These are phyloP conservation scores for Fusarium secorum DNA, from an alignment of 2,329 filamentous ascomycete genomes.

Conservation along the genomic window DNA sequence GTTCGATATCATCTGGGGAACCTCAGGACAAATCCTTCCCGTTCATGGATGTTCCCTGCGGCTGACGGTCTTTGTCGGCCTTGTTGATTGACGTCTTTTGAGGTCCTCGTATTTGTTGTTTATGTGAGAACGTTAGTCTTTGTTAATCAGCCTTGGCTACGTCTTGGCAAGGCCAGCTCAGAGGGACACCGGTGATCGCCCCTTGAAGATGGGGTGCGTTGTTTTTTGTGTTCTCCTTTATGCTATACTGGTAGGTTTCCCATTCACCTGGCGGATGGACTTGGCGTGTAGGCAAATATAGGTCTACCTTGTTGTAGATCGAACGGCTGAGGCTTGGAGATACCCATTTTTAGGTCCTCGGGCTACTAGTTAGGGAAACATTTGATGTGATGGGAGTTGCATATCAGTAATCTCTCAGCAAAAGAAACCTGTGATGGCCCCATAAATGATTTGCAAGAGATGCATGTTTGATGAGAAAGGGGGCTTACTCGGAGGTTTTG, in stretches of 20 bases:
- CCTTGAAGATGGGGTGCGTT: neutral
- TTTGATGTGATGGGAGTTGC: constrained; percentile 2
- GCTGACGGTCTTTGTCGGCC: neutral
- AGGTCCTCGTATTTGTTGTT: neutral
- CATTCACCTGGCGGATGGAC: too few species aligned
- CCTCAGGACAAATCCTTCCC: neutral
- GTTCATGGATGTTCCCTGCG: neutral
- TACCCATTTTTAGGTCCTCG: neutral
- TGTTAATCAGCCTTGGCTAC: constrained; percentile 11
- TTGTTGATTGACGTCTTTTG: constrained; percentile 1
- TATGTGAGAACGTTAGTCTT: neutral
- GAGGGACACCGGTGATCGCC: neutral
- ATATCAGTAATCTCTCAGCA: neutral
- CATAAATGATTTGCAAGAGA: constrained; percentile 9
- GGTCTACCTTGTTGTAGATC: neutral
- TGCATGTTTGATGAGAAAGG: neutral
- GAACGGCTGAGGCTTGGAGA: constrained; percentile 4
- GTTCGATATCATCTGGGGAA: constrained; percentile 24
- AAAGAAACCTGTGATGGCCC: neutral
- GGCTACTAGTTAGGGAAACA: neutral
- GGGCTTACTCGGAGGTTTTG: constrained; percentile 5
- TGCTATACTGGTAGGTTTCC: too few species aligned
- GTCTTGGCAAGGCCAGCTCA: constrained; percentile 13
- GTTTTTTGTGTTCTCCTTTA: neutral
- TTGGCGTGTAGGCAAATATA: neutral